Evolutionary conservation across 768 basidiomycete genomes (phyloP), one percentile per base, ranked within the genome.

Genomic region (Auriscalpium microsporum): DNA sequence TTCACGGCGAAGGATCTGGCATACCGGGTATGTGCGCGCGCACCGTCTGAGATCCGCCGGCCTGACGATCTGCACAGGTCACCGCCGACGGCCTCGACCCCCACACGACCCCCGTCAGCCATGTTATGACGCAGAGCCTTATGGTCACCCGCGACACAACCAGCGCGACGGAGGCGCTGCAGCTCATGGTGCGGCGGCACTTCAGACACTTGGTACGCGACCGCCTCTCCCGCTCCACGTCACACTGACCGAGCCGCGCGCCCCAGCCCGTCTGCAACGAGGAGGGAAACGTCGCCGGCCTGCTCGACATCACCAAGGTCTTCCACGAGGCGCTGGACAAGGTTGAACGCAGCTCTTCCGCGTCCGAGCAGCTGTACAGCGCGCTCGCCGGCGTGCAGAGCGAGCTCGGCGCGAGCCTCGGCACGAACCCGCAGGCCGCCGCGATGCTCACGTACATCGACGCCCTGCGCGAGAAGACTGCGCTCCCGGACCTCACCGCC

Each of bases 141-240:
- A 97, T 99, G 95, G 96, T 99, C 71, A 99, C 96, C 54, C 89
- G 95, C 53, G 96, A 98, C 69, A 89, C 93, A 4, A 98, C 95
- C 17, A 94, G 90, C 61, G 96, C 96, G 36, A 99, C 96, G 10
- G 95, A 98, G 67, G 96, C 96, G 37, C 77, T 99, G 56, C 91
- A 98, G 70, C 77, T 98, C 62, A 99, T 99, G 96, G 96, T 99
- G 51, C 88, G 93, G 58, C 83, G 78, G 58, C 93, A 94, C 64
- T 99, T 99, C 75, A 82, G 96, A 63, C 96, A 99, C 72, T 68
- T 99, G 73, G 95, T 97, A 70, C 57, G 84, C 28, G 28, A 28
- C 28, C 28, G 28, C 28, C 28, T 28, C 28, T 28, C 28, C 28
- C 28, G 28, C 28, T 28, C 28, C 28, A 28, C 28, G 28, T 28